phyloP scores from a whole-genome alignment of 2,329 filamentous ascomycete species.

The Phialophora verrucosa region DNA sequence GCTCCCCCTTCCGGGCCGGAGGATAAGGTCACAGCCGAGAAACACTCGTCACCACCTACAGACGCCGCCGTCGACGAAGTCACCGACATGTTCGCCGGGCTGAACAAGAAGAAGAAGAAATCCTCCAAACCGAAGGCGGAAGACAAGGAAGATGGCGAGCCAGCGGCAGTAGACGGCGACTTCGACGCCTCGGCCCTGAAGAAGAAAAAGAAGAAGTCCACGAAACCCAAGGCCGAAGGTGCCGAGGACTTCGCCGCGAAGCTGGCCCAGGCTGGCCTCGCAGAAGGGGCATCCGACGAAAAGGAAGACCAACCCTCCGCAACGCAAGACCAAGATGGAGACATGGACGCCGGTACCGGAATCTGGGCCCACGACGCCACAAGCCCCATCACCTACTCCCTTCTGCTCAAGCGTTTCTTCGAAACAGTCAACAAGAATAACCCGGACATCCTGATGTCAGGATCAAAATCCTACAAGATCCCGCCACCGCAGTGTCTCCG shows the following conservation, averaged over 20 bases:
- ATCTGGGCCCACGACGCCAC: conserved; percentile 86
- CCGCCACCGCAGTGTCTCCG: conserved; percentile 97
- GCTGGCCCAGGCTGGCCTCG: conserved; percentile 43
- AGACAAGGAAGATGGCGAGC: conserved; percentile 55
- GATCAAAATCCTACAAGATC: conserved; percentile 97
- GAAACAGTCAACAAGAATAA: conserved; percentile 92
- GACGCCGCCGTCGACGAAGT: conserved; percentile 69
- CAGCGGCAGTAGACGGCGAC: conserved; percentile 62
- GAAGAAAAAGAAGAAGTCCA: conserved; percentile 86
- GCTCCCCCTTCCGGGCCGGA: conserved; percentile 65
- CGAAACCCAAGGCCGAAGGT: conserved; percentile 62
- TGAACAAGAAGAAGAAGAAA: conserved; percentile 78
- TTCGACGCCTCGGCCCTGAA: conserved; percentile 72
- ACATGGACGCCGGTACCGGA: conserved; percentile 85
- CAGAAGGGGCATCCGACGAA: conserved; percentile 60
- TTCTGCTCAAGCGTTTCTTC: conserved; percentile 92
- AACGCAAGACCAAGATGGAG: conserved; percentile 61
- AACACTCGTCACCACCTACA: conserved; percentile 60
- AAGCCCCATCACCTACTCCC: conserved; percentile 78
- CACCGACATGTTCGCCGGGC: conserved; percentile 69
- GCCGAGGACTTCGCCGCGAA: conserved; percentile 66
- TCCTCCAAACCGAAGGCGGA: conserved; percentile 60
- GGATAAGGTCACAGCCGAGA: conserved; percentile 79
- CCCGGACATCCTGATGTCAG: conserved; percentile 88
- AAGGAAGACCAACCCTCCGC: conserved; percentile 52